Conservation (phyloP, 768 basidiomycete genomes). For the Flagelloscypha sp. region DNA sequence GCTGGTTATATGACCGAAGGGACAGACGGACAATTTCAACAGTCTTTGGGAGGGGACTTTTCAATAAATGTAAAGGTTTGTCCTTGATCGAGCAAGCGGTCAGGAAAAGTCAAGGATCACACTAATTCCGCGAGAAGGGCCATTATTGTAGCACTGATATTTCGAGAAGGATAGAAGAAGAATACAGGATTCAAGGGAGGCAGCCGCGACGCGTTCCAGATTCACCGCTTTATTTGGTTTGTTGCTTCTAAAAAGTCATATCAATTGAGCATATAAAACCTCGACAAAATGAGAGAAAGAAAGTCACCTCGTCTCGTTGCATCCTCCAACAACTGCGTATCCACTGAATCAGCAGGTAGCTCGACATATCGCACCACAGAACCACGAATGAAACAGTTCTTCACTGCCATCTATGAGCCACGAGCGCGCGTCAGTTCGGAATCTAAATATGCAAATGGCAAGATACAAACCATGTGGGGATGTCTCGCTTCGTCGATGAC, state of each 20-base stretch:
- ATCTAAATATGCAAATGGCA: background rate
- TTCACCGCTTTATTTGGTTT: conserved; percentile 32
- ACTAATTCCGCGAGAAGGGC: too few relatives aligned
- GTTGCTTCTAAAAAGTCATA: conserved; percentile 26
- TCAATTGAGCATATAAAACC: conserved; percentile 4
- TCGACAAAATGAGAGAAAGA: background rate
- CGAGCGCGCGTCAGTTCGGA: background rate
- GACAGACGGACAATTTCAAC: too few relatives aligned
- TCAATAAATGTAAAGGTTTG: too few relatives aligned
- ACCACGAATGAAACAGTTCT: conserved; percentile 98
- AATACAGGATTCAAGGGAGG: too few relatives aligned
- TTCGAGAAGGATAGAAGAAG: too few relatives aligned
- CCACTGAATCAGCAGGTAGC: conserved; percentile 85
- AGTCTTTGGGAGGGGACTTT: too few relatives aligned
- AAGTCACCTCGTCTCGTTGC: conserved; percentile 85
- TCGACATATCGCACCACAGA: conserved; percentile 98
- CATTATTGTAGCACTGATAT: too few relatives aligned
- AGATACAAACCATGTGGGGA: conserved; percentile 82
- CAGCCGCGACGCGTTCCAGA: too few relatives aligned
- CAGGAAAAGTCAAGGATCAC: too few relatives aligned
- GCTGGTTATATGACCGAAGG: too few relatives aligned
- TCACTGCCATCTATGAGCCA: conserved; percentile 80
- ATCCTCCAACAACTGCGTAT: conserved; percentile 92
- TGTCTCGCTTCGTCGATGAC: conserved; percentile 89
- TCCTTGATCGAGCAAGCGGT: too few relatives aligned